These are phyloP conservation scores for Carpinus viminea DNA, from an alignment of 306 rosid genomes.

Conservation along the genomic window DNA sequence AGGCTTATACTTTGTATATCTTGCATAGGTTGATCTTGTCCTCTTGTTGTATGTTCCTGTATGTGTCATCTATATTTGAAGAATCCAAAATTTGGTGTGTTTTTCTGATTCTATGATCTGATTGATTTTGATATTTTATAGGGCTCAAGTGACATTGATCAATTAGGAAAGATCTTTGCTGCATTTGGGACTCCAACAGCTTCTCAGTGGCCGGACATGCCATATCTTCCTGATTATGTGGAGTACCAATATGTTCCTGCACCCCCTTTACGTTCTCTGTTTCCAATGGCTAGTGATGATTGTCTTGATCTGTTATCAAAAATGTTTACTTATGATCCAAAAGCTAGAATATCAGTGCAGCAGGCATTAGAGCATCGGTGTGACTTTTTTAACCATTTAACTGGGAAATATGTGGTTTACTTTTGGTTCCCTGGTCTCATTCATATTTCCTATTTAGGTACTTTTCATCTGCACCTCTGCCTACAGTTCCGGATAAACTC, in stretches of 20 bases:
- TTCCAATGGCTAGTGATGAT: constrained; percentile 93
- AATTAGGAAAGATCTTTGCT: constrained; percentile 88
- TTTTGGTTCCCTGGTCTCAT: constrained; percentile 21
- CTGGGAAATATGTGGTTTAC: constrained; percentile 1
- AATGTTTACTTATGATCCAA: constrained; percentile 97
- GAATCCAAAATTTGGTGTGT: neutral
- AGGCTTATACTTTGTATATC: neutral
- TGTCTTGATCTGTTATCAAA: constrained; percentile 82
- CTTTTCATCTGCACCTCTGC: constrained; percentile 77
- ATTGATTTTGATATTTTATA: constrained; percentile 28
- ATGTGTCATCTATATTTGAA: constrained; percentile 8
- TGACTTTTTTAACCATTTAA: constrained; percentile 20
- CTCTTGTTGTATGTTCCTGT: constrained; percentile 10
- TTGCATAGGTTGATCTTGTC: neutral
- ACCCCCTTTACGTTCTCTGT: constrained; percentile 73
- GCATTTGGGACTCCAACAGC: constrained; percentile 93
- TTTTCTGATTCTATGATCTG: constrained; percentile 22
- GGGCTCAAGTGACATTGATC: constrained; percentile 98
- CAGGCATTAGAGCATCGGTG: constrained; percentile 97
- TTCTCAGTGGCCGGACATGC: constrained; percentile 95
- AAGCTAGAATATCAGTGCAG: constrained; percentile 77
- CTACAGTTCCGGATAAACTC: constrained; percentile 82
- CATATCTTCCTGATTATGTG: constrained; percentile 87
- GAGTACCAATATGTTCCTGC: constrained; percentile 93
- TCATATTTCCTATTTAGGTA: constrained; percentile 51